Evolutionary conservation across 2,329 filamentous ascomycete species (phyloP).

Genomic region (Zymoseptoria crescenta): DNA sequence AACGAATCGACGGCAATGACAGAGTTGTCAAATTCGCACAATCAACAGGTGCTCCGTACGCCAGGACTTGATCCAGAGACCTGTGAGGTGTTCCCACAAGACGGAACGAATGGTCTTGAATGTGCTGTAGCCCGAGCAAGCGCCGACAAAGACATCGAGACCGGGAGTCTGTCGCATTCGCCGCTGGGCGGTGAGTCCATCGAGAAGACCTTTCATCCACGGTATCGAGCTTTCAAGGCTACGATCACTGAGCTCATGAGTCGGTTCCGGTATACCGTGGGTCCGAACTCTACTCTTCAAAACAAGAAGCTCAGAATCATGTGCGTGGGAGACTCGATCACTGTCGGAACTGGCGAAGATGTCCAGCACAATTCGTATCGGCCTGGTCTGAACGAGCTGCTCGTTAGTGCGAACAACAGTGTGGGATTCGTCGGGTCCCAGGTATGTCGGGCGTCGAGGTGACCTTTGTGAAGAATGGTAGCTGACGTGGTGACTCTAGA

Average conservation of each 20-base stretch:
- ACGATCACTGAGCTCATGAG: background rate
- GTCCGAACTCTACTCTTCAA: background rate
- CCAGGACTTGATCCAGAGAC: background rate
- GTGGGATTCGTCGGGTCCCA: background rate
- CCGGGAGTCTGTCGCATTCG: background rate
- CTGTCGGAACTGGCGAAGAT: background rate
- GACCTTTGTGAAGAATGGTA: background rate
- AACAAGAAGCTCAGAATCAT: background rate
- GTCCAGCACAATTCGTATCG: background rate
- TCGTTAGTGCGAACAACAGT: background rate
- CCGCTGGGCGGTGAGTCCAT: background rate
- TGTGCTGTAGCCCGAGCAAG: background rate
- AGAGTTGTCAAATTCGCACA: background rate
- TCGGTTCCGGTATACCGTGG: background rate
- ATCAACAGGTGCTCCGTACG: background rate
- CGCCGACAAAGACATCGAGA: no score
- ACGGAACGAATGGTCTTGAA: background rate
- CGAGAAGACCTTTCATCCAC: background rate
- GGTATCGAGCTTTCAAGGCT: background rate
- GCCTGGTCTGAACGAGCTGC: background rate
- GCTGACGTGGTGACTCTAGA: background rate
- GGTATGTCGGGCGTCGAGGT: background rate
- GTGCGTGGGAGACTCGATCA: background rate
- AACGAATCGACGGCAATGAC: background rate
- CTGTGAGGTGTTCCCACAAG: background rate